Percentiles rank a stretch among this genome's conserved stretches.
Conservation (phyloP, 192 early-diverging fungal species). For the Dimargaris xerosporica region DNA sequence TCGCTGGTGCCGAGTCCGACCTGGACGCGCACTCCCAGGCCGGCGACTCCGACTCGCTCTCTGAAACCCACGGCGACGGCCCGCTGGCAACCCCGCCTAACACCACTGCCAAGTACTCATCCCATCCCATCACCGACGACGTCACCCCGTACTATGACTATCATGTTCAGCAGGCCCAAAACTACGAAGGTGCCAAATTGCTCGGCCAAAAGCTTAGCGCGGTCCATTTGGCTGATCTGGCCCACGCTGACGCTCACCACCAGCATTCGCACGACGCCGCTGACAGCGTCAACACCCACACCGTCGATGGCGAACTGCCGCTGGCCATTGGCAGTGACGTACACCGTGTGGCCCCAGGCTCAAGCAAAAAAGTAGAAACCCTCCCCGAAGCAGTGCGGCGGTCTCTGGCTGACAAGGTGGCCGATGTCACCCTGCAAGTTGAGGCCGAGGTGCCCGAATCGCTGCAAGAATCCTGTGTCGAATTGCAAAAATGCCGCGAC, state of each 20-base stretch:
- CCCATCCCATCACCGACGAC: not conserved
- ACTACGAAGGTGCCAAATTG: not conserved
- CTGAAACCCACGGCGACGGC: no score
- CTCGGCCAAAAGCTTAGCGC: not conserved
- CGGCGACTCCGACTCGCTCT: no score
- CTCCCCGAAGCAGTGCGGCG: not conserved
- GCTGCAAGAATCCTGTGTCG: constrained; percentile 21
- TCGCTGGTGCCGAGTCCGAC: no score
- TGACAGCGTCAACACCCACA: not conserved
- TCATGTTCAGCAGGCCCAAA: not conserved
- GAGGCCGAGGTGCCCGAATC: constrained; percentile 18
- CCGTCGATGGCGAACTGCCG: no score
- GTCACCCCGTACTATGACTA: constrained; percentile 5
- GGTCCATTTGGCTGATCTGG: not conserved
- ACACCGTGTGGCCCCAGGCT: no score
- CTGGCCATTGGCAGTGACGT: not conserved
- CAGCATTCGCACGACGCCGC: not conserved
- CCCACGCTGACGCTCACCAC: not conserved
- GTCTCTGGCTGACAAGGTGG: constrained; percentile 10
- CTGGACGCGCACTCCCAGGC: no score
- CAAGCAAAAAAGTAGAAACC: not conserved
- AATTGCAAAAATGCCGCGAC: constrained; percentile 52
- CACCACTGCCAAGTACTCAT: not conserved
- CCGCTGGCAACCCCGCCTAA: no score
- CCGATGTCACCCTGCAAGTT: constrained; percentile 8